These are phyloP conservation scores for Ilex asprella DNA, from an alignment of 257 asterid species.

Conservation along the genomic window DNA sequence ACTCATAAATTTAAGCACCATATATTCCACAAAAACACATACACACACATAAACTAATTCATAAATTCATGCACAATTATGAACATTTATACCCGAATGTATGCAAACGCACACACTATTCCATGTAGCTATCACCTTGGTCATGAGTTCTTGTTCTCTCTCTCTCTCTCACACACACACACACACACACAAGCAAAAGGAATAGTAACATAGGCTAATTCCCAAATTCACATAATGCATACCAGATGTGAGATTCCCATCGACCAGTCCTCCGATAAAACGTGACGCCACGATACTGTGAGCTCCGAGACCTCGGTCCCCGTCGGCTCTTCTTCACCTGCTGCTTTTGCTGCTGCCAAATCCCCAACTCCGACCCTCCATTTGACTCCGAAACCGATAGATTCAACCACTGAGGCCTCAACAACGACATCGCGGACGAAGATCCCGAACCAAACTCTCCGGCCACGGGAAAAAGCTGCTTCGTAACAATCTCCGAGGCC, in stretches of 20 bases:
- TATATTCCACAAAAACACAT: too few species aligned
- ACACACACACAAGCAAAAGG: too few species aligned
- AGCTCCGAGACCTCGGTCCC: constrained; percentile 2
- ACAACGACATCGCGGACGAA: neutral
- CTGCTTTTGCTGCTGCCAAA: neutral
- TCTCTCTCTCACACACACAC: too few species aligned
- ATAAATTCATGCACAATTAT: too few species aligned
- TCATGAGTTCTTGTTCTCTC: too few species aligned
- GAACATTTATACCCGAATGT: too few species aligned
- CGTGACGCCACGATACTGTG: neutral
- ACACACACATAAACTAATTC: too few species aligned
- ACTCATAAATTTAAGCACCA: too few species aligned
- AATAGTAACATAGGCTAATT: too few species aligned
- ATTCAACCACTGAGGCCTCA: constrained; percentile 1
- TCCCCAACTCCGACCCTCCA: neutral
- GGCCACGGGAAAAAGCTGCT: constrained; percentile 1
- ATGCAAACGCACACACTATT: too few species aligned
- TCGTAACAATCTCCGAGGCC: neutral
- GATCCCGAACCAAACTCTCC: neutral
- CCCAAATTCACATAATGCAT: neutral
- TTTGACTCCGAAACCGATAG: neutral
- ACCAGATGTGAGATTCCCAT: neutral
- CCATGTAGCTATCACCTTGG: too few species aligned
- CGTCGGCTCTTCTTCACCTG: neutral
- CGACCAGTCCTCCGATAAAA: constrained; percentile 2